Evolutionary conservation across 2,329 filamentous ascomycete species (phyloP), one percentile per base, ranked within the genome.

Genomic region (Rachicladosporium sp.): DNA sequence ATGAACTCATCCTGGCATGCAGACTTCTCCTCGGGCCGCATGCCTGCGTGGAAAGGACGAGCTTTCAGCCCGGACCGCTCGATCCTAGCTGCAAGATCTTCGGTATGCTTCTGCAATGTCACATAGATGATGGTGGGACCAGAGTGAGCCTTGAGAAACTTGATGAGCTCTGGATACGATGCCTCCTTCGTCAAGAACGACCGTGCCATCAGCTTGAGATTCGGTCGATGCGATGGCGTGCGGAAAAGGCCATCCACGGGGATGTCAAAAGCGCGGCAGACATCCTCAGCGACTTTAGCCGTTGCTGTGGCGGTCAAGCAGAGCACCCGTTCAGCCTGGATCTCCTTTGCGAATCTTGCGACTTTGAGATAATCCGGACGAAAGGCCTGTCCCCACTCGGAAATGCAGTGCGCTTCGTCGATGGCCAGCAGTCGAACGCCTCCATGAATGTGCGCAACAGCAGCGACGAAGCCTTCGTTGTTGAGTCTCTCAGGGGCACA

Each of bases 71-170:
- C 61, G 4, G 64, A 42, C 0, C 43, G 42, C 1, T 43, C 47
- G 2, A 76, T 49, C 1, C 56, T 47, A 1, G 42, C 30, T 2
- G 69, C 68, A 4, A 74, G 52, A 0, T 38, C 33, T 41, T 69
- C 70, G 0, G 72, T 64, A 46, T 73, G 67, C 50, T 66, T 69
- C 42, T 78, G 75, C 0, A 70, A 51, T 0, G 74, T 77, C 1
- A 78, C 73, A 40, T 80, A 80, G 9, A 80, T 63, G 13, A 80
- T 70, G 0, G 72, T 72, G 2, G 75, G 62, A 0, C 76, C 76
- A 1, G 64, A 59, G 40, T 78, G 63, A 1, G 61, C 46, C 27
- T 56, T 57, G 6, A 80, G 56, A 43, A 77, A 78, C 0, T 54
- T 43, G 29, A 65, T 62, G 7, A 74, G 51, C 33, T 60, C 58